A percentile compares a stretch with the other conserved stretches of the same genome.
Evolutionary conservation across 768 basidiomycete genomes (phyloP).

Genomic region (Kwoniella dendrophila): DNA sequence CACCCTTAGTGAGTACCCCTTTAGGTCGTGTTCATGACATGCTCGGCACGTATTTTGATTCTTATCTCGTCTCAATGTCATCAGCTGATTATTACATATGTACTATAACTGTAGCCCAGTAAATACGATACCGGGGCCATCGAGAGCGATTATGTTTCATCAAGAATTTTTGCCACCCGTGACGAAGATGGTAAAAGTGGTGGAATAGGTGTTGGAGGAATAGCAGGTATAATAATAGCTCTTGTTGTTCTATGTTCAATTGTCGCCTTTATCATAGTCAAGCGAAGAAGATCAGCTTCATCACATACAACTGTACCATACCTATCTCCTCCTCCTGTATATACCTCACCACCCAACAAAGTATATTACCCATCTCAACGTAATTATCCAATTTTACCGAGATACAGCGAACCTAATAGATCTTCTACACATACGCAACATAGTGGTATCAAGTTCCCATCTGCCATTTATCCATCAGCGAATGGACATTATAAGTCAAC

Average conservation of each 20-base stretch:
- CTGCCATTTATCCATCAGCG: slow-evolving; percentile 1
- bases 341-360: background rate
- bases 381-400: slow-evolving; percentile 3
- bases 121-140: no score
- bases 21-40: no score
- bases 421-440: background rate
- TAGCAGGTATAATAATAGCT: slow-evolving; percentile 14
- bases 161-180: slow-evolving; percentile 17
- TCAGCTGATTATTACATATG: no score
- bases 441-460: slow-evolving; percentile 2
- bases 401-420: slow-evolving; percentile 13
- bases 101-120: no score
- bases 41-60: no score
- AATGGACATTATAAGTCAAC: background rate
- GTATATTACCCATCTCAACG: background rate
- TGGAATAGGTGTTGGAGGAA: slow-evolving; percentile 15
- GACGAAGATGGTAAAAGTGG: slow-evolving; percentile 10
- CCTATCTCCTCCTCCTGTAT: background rate
- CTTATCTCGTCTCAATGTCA: no score
- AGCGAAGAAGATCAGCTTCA: background rate
- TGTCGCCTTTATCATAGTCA: background rate
- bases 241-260: background rate
- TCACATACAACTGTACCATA: background rate
- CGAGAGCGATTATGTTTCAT: no score
- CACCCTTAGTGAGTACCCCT: no score